Base-by-base conservation (phyloP, 495 filamentous ascomycete species). In the Aspergillus conjunctus region DNA sequence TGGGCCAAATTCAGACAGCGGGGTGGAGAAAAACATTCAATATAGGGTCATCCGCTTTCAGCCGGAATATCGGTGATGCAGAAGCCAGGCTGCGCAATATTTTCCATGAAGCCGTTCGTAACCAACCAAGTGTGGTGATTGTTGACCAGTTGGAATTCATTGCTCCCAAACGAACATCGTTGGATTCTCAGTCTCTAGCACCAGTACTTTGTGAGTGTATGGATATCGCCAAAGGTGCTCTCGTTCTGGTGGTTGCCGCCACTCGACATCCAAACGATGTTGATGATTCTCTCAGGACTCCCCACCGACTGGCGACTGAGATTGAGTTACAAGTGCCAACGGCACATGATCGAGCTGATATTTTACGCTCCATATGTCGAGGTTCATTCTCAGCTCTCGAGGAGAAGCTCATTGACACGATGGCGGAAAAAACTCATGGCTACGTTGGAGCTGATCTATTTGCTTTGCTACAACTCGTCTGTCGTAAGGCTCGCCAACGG, bases 271-370 rank as follows among this genome's bases (percentile, higher is more conserved):
- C 87, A 6, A 85, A 87, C 56, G 83, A 91, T 62, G 81, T 98
- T n/a, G 87, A 94, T 59, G 81, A 86, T 59, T 79, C 83, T 18
- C 79, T 97, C 31, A 83, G 88, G 65, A 84, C 84, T 2, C 83
- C 83, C 1, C 82, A 85, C 43, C 81, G 89, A 37, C 83, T 96
- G 39, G 80, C 81, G 30, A 79, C 78, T 7, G 89, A 93, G 58
- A 86, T 98, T 56, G 88, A 91, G 71, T 79, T 97, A 22, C 86
- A 92, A 12, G 80, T 96, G 9, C 94, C 94, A 0, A 88, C 93
- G 57, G 82, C 83, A 15, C 72, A 77, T 32, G 85, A 89, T 59
- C 83, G 93, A 33, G 84, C 79, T 32, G 86, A 91, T 54, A 97
- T 97, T 45, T 70, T 98, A n/a, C 64, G 68, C 26, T 73, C 73